Evolutionary conservation across 148 eudicot genomes (phyloP).

Genomic region (Fallopia convolvulus): DNA sequence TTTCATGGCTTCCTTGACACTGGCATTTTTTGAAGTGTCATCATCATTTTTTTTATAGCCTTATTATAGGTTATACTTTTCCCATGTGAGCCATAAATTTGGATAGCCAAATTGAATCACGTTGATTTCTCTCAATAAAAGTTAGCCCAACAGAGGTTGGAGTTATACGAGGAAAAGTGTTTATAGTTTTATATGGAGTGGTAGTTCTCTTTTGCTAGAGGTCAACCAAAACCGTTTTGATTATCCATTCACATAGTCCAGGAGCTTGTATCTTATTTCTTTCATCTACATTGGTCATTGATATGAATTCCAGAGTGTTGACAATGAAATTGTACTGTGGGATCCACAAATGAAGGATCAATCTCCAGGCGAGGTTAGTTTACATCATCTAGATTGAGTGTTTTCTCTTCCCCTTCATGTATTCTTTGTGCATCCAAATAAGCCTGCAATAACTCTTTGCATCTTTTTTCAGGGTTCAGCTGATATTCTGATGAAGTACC

Average conservation of each 20-base stretch:
- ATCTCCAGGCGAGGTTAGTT: conserved; percentile 96
- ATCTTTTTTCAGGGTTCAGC: conserved; percentile 56
- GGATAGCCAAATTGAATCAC: neutral
- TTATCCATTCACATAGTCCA: neutral
- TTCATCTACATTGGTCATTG: conserved; percentile 16
- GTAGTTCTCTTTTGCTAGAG: neutral
- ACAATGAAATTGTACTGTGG: conserved; percentile 92
- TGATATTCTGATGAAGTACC: conserved; percentile 90
- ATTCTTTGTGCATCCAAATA: conserved; percentile 1
- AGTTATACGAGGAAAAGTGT: neutral
- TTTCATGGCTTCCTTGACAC: neutral
- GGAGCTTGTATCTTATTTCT: neutral
- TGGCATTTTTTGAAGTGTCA: neutral
- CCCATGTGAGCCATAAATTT: neutral
- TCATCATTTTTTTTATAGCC: neutral
- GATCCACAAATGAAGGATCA: conserved; percentile 96
- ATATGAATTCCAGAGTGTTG: conserved; percentile 67
- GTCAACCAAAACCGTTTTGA: neutral
- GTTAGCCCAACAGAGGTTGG: neutral
- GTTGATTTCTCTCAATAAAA: neutral
- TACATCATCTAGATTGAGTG: neutral
- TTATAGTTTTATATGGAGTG: neutral
- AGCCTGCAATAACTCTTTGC: neutral
- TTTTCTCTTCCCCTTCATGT: neutral
- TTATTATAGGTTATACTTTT: neutral